Evolutionary conservation across 768 basidiomycete genomes (phyloP).

Genomic region (Sistotremastrum niveocremeum): DNA sequence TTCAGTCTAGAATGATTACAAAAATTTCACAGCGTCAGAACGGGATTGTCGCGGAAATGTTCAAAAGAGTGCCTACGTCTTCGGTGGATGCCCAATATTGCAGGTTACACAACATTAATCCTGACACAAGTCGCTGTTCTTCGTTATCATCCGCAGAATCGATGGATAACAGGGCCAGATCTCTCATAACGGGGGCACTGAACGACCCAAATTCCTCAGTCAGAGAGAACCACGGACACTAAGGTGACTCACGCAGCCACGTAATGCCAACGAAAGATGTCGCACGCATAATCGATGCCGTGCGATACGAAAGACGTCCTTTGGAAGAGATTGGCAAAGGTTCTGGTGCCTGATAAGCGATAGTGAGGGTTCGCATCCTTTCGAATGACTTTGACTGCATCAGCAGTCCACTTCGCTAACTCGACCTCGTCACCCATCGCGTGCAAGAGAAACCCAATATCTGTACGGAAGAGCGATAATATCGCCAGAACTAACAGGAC

Average conservation of each 20-base stretch:
- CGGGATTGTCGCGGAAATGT: neutral
- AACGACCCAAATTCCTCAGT: too few species aligned
- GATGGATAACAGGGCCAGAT: too few species aligned
- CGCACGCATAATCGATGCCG: too few species aligned
- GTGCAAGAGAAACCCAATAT: constrained; percentile 38
- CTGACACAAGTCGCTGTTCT: too few species aligned
- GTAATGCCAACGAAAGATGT: too few species aligned
- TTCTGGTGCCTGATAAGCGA: constrained; percentile 44
- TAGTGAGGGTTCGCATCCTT: constrained; percentile 48
- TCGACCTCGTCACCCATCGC: constrained; percentile 21
- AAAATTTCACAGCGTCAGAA: neutral
- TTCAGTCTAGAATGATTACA: neutral
- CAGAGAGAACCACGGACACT: too few species aligned
- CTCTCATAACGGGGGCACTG: too few species aligned
- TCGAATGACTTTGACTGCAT: constrained; percentile 43
- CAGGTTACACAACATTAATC: too few species aligned
- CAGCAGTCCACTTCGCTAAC: constrained; percentile 25
- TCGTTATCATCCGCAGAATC: too few species aligned
- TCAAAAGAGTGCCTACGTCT: neutral
- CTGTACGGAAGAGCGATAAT: constrained; percentile 54
- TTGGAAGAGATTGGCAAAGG: constrained; percentile 27
- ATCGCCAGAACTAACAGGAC: constrained; percentile 60
- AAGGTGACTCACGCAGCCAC: too few species aligned
- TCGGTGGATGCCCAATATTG: neutral
- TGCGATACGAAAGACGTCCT: too few species aligned